Base-by-base conservation (phyloP, 495 filamentous ascomycete species). In the Daldinia vernicosa region DNA sequence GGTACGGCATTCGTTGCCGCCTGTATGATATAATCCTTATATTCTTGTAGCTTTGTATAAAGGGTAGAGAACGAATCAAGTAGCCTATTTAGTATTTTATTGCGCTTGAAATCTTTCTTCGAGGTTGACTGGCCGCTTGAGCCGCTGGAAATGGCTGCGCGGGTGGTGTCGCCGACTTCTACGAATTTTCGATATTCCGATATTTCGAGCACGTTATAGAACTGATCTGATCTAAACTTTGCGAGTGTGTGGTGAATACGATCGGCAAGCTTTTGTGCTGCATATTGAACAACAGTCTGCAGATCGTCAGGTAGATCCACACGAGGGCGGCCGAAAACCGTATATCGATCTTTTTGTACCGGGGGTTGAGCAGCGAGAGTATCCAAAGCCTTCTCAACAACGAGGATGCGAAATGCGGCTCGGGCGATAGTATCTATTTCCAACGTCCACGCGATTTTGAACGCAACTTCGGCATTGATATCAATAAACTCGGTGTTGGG, bases 1-100 rank as follows among this genome's bases (percentile, higher is more conserved):
- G 45, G 11, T 14, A 56, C 2, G 6, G 54, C 3, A 1, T 66
- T 7, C 12, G 78, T 60, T 17, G 74, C 66, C 4, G 47, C 11
- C 14, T 26, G 6, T 6, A 81, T 9, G 1, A 63, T 27, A 22
- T 5, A 14, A 6, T 66, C 24, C 22, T 78, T 62, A 6, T 71
- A 75, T 8, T 60, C 63, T 4, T 62, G 8, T 7, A 82, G 51
- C 3, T n/a, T 51, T 0, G 28, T 22, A 33, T 67, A 71, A 0
- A 74, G 69, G 52, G 80, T 83, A 72, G 87, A 82, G 82, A 90
- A 91, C 61, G 89, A 84, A n/a, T 22, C 22, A 8, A 22, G n/a
- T n/a, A 67, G 26, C 24, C 54, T 3, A 11, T 26, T 50, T 54
- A 59, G 6, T 12, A 15, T n/a, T 11, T 17, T 22, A 56, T 12